Percentiles rank a stretch among this genome's conserved stretches.
Evolutionary conservation across 495 filamentous ascomycete species (phyloP).

Genomic region (Aspergillus taichungensis): DNA sequence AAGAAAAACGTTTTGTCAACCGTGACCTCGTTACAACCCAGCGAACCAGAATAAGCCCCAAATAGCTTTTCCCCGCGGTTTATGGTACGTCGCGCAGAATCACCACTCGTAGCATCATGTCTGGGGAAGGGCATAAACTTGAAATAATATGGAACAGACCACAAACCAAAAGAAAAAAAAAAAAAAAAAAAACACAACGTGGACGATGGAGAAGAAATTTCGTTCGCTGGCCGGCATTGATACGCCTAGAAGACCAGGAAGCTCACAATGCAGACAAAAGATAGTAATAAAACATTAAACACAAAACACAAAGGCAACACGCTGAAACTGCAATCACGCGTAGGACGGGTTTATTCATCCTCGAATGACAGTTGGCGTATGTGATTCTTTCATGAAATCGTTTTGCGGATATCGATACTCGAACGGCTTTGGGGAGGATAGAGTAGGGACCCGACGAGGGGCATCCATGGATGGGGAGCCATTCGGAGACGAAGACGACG

Average conservation of each 20-base stretch:
- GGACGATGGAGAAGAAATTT: not conserved
- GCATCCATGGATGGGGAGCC: constrained; percentile 10
- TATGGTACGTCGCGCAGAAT: constrained; percentile 32
- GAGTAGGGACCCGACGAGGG: constrained; percentile 15
- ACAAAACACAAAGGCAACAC: constrained; percentile 8
- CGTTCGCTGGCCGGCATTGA: not conserved
- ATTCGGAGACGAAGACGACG: constrained; percentile 19
- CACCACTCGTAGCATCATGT: too few relatives aligned
- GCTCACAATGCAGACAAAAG: not conserved
- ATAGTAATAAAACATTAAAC: constrained; percentile 4
- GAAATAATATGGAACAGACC: not conserved
- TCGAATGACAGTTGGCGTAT: constrained; percentile 38
- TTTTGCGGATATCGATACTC: constrained; percentile 35
- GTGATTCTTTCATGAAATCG: constrained; percentile 35
- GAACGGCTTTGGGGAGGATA: constrained; percentile 30
- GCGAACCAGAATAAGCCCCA: not conserved
- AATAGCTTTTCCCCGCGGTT: constrained; percentile 27
- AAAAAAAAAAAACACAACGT: not conserved
- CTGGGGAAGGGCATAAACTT: constrained; percentile 9
- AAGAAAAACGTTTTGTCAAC: not conserved
- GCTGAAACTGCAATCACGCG: constrained; percentile 1
- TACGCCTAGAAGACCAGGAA: not conserved
- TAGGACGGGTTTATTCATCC: constrained; percentile 21
- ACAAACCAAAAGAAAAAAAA: constrained; percentile 1
- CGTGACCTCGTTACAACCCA: constrained; percentile 1